Evolutionary conservation across 768 basidiomycete species (phyloP), one percentile per base, ranked within the genome.

Genomic region (Suillus plorans): DNA sequence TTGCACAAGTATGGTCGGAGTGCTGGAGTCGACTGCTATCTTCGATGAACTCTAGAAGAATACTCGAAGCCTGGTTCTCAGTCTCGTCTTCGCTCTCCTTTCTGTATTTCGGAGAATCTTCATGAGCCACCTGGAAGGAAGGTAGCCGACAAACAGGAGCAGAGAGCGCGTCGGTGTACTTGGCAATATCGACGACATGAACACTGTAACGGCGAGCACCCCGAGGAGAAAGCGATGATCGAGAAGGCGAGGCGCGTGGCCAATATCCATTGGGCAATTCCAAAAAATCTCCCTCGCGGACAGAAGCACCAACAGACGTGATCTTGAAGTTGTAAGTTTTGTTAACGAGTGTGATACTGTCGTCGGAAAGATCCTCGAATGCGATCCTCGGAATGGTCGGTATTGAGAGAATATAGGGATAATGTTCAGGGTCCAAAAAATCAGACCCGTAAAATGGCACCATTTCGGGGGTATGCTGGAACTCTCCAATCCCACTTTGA

Each of bases 331-430:
- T 52, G 36, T 66, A 65, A 10, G 64, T 60, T 42, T 41, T 66
- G n/a, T 49, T 64, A 28, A 37, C 34, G 13, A 18, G 28, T 1
- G 25, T n/a, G 31, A 31, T 28, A 9, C 25, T 31, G 10, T 62
- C 22, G 0, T 60, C 63, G 7, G 42, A 37, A n/a, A 61, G 14
- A 28, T 22, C 28, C 31, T 74, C 67, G 3, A 74, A 70, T 34
- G 65, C 72, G 60, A 74, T 74, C 59, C 60, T 66, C 36, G 73
- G 73, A n/a, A 74, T 76, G 1, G 68, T 63, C 6, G 73, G 73
- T 62, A 72, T 76, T 5, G 74, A 72, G 57, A 74, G 68, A 56
- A 74, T 64, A 42, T 67, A 25, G 2, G 63, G 61, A 53, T 74
- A 71, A 2, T 61, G 63, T 6, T 73, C 71, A 25, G 70, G 67